A percentile compares a stretch with the other conserved stretches of the same genome.
Evolutionary conservation across 257 asterid species (phyloP).

Genomic region (Penstemon barbatus): DNA sequence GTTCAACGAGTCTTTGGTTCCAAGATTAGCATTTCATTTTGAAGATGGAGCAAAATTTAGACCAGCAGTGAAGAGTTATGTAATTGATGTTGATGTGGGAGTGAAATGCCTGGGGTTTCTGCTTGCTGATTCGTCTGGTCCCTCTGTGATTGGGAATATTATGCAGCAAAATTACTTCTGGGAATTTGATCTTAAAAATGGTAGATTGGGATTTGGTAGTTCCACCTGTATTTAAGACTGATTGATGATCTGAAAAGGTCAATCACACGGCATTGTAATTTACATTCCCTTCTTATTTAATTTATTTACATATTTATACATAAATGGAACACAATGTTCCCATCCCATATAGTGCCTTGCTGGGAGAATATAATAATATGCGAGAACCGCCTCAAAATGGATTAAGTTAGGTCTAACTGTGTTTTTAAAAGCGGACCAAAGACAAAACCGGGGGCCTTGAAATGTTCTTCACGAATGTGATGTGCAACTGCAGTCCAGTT

Average conservation of each 20-base stretch:
- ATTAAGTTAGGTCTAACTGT: too few relatives aligned
- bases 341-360: not conserved
- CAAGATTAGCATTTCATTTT: conserved; percentile 52
- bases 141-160: conserved; percentile 56
- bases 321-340: conserved; percentile 8
- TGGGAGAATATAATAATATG: too few relatives aligned
- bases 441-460: too few relatives aligned
- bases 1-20: conserved; percentile 39
- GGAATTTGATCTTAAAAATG: conserved; percentile 52
- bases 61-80: conserved; percentile 63
- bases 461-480: too few relatives aligned
- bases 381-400: too few relatives aligned
- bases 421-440: too few relatives aligned
- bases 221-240: conserved; percentile 38
- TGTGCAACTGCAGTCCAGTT: too few relatives aligned
- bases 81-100: conserved; percentile 53
- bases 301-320: conserved; percentile 25
- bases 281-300: conserved; percentile 27
- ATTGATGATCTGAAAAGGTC: conserved; percentile 13
- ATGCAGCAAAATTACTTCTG: conserved; percentile 62
- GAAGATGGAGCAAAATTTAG: conserved; percentile 47
- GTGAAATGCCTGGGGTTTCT: conserved; percentile 57
- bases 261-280: conserved; percentile 28
- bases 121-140: conserved; percentile 44
- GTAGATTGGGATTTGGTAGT: conserved; percentile 51